Base-by-base conservation (phyloP, 352 stramenopile genomes). In the Phytopythium oedochilum region DNA sequence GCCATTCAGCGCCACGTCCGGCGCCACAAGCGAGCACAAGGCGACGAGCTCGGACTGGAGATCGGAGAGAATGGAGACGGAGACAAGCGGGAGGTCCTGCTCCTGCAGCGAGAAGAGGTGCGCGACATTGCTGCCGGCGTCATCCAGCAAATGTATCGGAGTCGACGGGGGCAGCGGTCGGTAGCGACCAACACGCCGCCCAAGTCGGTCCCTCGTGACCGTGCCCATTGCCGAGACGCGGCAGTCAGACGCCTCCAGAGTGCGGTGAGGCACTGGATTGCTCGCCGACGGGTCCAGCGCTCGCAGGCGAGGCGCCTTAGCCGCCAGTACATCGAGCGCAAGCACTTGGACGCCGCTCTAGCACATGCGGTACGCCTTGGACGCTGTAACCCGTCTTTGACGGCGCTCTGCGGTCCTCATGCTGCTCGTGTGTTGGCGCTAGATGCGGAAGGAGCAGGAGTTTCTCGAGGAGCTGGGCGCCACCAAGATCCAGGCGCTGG, bases 401-500 rank as follows among this genome's bases (percentile, higher is more conserved):
- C 44, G 2, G 17, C 61, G 14, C 23, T 29, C 18, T 34, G 39
- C 11, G 40, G n/a, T 11, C 11, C 31, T 3, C 28, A 18, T 34
- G 1, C 61, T 5, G 14, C 14, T 5, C 6, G 5, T 5, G 22
- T 55, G 18, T 42, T 47, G 15, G 11, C 47, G 15, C 29, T 34
- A 86, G 76, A 40, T 74, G 46, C 52, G 47, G 6, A 58, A 66
- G 28, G 74, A 88, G 47, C 62, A 71, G 20, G 26, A 53, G 2
- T 84, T 86, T 58, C 53, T 86, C 10, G 69, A 88, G 46, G 48
- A 73, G 15, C 44, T 85, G 7, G 70, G 71, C 26, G 68, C 64
- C 2, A 73, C 71, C 15, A 86, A 86, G 55, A 82, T 92, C 32
- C 81, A 92, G 34, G 73, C 81, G 3, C 48, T 89, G 9, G 80